Conservation (phyloP, 495 filamentous ascomycete species). For the Penicillium malachiteum region DNA sequence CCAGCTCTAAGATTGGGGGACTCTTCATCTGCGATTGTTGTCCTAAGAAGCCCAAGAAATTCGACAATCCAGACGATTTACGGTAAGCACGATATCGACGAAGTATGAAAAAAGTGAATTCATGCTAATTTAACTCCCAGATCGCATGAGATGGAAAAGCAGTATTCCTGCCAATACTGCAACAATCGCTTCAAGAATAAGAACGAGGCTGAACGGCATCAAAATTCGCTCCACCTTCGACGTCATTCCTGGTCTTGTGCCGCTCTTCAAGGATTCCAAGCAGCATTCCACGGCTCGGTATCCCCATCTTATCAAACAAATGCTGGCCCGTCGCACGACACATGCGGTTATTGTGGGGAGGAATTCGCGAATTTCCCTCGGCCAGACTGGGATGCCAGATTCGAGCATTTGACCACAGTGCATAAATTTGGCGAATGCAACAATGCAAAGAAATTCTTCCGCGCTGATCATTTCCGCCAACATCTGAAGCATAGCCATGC, state of each 20-base stretch:
- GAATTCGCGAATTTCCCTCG: slow-evolving; percentile 75
- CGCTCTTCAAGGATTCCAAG: slow-evolving; percentile 69
- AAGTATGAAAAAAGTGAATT: background rate
- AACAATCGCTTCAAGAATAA: slow-evolving; percentile 99
- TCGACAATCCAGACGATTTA: slow-evolving; percentile 81
- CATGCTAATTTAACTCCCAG: slow-evolving; percentile 33
- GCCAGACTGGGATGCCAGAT: slow-evolving; percentile 79
- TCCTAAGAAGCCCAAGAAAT: slow-evolving; percentile 98
- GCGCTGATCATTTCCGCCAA: slow-evolving; percentile 96
- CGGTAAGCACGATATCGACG: slow-evolving; percentile 51
- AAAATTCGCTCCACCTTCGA: slow-evolving; percentile 92
- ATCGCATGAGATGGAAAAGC: slow-evolving; percentile 89
- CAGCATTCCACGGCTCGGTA: slow-evolving; percentile 80
- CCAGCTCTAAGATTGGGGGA: slow-evolving; percentile 37
- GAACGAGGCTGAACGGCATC: slow-evolving; percentile 96
- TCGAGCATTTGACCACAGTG: slow-evolving; percentile 80
- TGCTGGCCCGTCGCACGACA: slow-evolving; percentile 56
- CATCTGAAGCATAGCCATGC: slow-evolving; percentile 98
- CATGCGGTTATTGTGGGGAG: slow-evolving; percentile 93
- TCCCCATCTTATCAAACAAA: slow-evolving; percentile 37
- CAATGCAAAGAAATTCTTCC: slow-evolving; percentile 95
- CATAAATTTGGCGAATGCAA: slow-evolving; percentile 99
- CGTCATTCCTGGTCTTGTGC: slow-evolving; percentile 98
- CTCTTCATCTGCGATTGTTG: slow-evolving; percentile 92
- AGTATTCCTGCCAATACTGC: slow-evolving; percentile 90